Evolutionary conservation across 768 basidiomycete species (phyloP).

Genomic region (Tricholoma furcatifolium): DNA sequence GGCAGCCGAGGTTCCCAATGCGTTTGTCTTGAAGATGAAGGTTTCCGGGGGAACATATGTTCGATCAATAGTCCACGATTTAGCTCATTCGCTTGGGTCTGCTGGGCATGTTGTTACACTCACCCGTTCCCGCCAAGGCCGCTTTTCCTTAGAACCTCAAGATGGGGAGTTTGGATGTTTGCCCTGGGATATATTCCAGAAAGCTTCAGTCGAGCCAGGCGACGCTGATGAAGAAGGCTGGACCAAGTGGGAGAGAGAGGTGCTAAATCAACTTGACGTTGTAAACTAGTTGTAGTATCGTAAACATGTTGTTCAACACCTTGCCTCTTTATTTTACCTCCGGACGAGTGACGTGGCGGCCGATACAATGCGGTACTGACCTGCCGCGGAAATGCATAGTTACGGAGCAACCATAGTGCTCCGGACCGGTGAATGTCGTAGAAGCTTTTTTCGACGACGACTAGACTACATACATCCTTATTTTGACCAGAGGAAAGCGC

Average conservation of each 20-base stretch:
- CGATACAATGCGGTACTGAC: too few species aligned
- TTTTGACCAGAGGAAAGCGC: too few species aligned
- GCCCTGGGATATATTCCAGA: constrained; percentile 73
- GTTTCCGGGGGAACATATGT: constrained; percentile 98
- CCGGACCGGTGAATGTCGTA: too few species aligned
- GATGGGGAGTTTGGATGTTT: constrained; percentile 61
- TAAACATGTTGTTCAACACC: too few species aligned
- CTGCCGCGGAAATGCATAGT: too few species aligned
- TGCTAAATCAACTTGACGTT: constrained; percentile 66
- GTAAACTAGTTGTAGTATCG: constrained; percentile 30
- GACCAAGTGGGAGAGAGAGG: constrained; percentile 79
- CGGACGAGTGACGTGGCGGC: too few species aligned
- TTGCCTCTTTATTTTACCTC: too few species aligned
- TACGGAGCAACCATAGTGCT: too few species aligned
- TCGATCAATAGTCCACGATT: constrained; percentile 91
- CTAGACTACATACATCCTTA: neutral
- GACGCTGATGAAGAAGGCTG: constrained; percentile 67
- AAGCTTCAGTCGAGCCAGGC: constrained; percentile 51
- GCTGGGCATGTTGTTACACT: constrained; percentile 94
- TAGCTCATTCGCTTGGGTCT: constrained; percentile 79
- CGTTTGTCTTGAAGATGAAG: constrained; percentile 87
- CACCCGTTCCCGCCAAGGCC: constrained; percentile 85
- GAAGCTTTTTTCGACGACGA: neutral
- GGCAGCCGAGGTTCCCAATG: constrained; percentile 52
- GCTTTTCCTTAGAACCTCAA: constrained; percentile 57